A percentile compares a stretch with the other conserved stretches of the same genome.
Evolutionary conservation across 192 early-diverging fungal species (phyloP).

Genomic region (Coemansia sp.): DNA sequence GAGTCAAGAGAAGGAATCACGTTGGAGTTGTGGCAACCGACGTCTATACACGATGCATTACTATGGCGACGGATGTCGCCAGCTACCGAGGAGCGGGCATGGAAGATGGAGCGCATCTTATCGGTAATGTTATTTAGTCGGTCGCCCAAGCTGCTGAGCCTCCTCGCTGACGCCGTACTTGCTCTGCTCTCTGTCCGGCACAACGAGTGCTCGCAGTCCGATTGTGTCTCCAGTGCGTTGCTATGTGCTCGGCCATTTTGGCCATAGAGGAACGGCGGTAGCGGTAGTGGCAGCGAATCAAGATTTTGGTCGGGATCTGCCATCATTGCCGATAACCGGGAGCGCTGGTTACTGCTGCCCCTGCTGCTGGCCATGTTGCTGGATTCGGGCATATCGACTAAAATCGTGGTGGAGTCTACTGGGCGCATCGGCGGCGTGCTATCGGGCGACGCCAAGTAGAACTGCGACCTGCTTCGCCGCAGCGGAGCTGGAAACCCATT

Average conservation of each 20-base stretch:
- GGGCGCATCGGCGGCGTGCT: slow-evolving; percentile 20
- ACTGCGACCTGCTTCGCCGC: slow-evolving; percentile 33
- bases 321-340: not conserved
- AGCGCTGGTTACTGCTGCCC: not conserved
- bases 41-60: slow-evolving; percentile 1
- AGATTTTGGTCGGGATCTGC: not conserved
- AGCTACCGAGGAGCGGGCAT: slow-evolving; percentile 6
- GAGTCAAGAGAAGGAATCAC: not conserved
- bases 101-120: slow-evolving; percentile 45
- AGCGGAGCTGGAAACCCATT: slow-evolving; percentile 37
- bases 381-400: not conserved
- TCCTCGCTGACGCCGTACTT: slow-evolving; percentile 3
- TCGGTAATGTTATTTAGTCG: slow-evolving; percentile 19
- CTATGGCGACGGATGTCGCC: not conserved
- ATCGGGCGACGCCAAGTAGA: slow-evolving; percentile 45
- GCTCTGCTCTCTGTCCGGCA: not conserved
- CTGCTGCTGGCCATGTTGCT: not conserved
- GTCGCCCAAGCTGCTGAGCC: slow-evolving; percentile 16
- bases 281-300: not conserved
- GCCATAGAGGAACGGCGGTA: not conserved
- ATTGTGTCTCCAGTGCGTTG: not conserved
- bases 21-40: not conserved
- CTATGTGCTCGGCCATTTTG: not conserved
- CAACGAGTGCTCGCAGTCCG: not conserved
- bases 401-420: not conserved